phyloP scores from a whole-genome alignment of 2,329 filamentous ascomycete genomes.

The Claviceps arundinis region DNA sequence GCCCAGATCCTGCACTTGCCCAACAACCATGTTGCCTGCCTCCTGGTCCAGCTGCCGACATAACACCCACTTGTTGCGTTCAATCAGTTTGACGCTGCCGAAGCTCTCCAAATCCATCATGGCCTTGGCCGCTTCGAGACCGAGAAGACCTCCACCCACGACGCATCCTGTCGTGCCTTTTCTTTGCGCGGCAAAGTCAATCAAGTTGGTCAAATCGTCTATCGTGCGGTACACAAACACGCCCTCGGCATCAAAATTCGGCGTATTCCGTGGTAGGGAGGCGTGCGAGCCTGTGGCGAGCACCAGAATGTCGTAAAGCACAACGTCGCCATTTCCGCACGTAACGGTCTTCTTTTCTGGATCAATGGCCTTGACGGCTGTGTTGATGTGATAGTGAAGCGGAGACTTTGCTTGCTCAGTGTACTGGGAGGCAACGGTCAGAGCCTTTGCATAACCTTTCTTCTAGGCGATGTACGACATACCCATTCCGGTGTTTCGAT shows the following conservation, averaged over 20 bases:
- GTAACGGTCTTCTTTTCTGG: conserved; percentile 49
- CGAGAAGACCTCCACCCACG: conserved; percentile 73
- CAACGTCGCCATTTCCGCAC: conserved; percentile 54
- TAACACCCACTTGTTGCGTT: conserved; percentile 71
- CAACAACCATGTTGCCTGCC: conserved; percentile 68
- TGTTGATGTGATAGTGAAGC: conserved; percentile 64
- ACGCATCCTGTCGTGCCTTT: conserved; percentile 61
- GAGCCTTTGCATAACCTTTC: background rate
- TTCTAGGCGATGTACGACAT: conserved; percentile 6
- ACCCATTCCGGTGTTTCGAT: conserved; percentile 78
- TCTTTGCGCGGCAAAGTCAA: conserved; percentile 53
- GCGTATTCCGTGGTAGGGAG: conserved; percentile 55
- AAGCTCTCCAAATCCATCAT: conserved; percentile 78
- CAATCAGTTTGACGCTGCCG: conserved; percentile 61
- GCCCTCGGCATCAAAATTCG: conserved; percentile 65
- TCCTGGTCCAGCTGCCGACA: conserved; percentile 72
- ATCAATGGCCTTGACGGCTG: conserved; percentile 52
- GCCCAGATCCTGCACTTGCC: conserved; percentile 66
- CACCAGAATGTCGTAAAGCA: conserved; percentile 69
- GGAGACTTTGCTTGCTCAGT: conserved; percentile 50
- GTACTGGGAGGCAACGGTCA: conserved; percentile 36
- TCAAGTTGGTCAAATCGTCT: conserved; percentile 64
- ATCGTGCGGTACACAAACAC: conserved; percentile 87
- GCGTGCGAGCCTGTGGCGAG: conserved; percentile 81
- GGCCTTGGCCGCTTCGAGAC: conserved; percentile 80